Evolutionary conservation across 805 yeast genomes (phyloP), one percentile per base, ranked within the genome.

Genomic region (Cyberlindnera euphorbiiphila): DNA sequence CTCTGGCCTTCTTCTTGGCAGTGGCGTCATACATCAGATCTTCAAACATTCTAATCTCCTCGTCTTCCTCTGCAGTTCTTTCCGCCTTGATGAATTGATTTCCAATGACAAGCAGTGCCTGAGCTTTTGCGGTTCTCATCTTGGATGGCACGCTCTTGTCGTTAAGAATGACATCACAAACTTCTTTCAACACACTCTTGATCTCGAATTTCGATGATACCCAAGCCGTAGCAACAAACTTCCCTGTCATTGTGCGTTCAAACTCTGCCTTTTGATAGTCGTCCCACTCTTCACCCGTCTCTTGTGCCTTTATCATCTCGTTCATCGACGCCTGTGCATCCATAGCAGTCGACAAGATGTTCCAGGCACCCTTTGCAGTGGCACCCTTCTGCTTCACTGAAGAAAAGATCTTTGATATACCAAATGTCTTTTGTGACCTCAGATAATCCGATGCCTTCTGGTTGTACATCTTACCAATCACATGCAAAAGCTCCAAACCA

Each of bases 171-270:
- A 69, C 71, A 47, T 85, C 93, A 59, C 93, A 85, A 9, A 88
- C 88, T 22, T 82, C 89, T 33, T 93, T 76, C 36, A 85, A 57
- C n/a, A 85, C 80, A 20, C 82, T 71, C 42, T 81, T 81, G 37
- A 89, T 79, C 64, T 93, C 99, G 61, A 78, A 81, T 50, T 84
- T 80, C 15, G 96, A 86, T 26, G 95, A 85, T 16, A 85, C 85
- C 99, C 99, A 93, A 14, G 95, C 94, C 1, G 96, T 88, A 7
- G 93, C 91, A 34, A 93, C 70, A 16, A 93, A 75, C 59, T 91
- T 93, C 17, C 98, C 98, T 37, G 87, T 79, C 45, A 91, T 73
- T 39, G 76, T 65, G 34, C 87, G 74, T 54, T 91, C 96, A 64
- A 84, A 75, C 56, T 87, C 93, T 2, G 80, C 87, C 45, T 76